A percentile compares a stretch with the other conserved stretches of the same genome.
Conservation (phyloP, 371 early-diverging fungal species). For the Lichtheimia ramosa region DNA sequence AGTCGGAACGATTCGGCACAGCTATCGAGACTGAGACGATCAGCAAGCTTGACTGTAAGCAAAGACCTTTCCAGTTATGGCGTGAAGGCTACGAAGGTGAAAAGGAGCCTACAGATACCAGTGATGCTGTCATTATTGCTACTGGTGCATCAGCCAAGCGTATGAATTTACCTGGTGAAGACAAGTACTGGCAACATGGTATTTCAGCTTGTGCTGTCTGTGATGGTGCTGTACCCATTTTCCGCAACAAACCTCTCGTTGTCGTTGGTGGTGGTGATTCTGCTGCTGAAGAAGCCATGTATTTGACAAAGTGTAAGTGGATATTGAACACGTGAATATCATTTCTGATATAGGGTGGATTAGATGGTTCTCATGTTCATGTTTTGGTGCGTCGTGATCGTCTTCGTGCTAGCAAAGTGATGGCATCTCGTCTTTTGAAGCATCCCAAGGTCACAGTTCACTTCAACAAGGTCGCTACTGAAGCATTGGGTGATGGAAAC, state of each 20-base stretch:
- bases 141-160: constrained; percentile 99
- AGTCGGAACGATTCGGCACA: constrained; percentile 83
- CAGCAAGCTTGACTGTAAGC: constrained; percentile 75
- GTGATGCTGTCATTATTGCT: constrained; percentile 94
- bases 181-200: constrained; percentile 70
- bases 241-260: constrained; percentile 89
- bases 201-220: constrained; percentile 99
- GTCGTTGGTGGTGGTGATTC: constrained; percentile 99
- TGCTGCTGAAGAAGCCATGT: constrained; percentile 98
- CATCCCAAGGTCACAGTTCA: constrained; percentile 92
- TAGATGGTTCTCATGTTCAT: constrained; percentile 86
- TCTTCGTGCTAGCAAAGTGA: constrained; percentile 96
- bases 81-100: constrained; percentile 77
- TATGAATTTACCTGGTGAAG: constrained; percentile 68
- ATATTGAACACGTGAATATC: not conserved
- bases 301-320: constrained; percentile 83
- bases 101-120: constrained; percentile 66
- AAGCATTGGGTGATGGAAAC: constrained; percentile 83
- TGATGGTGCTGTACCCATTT: constrained; percentile 98
- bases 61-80: constrained; percentile 92
- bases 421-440: constrained; percentile 83
- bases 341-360: not conserved
- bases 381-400: constrained; percentile 95
- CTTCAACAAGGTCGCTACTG: constrained; percentile 86
- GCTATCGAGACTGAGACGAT: constrained; percentile 90